Conservation (phyloP, 139 green algal genomes). For the Closterium sp. region DNA sequence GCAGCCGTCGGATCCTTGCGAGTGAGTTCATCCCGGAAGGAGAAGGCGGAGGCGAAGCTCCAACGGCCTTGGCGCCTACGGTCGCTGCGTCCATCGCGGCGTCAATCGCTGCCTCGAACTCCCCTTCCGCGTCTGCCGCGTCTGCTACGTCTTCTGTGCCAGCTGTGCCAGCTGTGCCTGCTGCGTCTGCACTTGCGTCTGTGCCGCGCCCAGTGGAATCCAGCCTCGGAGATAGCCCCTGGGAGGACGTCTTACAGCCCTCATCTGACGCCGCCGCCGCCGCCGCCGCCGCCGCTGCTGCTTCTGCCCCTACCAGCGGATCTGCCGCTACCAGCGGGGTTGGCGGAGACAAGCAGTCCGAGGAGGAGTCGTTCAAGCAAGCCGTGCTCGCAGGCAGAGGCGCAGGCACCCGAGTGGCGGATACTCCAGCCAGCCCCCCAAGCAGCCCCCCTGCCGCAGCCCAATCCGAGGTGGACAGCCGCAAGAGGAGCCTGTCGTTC, state of each 20-base stretch:
- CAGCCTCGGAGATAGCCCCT: background rate
- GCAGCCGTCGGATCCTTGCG: background rate
- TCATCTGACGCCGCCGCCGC: too few species aligned
- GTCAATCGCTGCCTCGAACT: background rate
- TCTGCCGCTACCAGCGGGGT: too few species aligned
- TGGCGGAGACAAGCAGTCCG: background rate
- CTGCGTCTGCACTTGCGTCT: background rate
- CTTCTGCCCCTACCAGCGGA: too few species aligned
- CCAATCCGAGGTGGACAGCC: background rate
- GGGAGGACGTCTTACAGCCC: background rate
- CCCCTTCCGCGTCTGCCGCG: background rate
- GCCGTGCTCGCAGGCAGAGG: background rate
- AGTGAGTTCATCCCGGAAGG: background rate
- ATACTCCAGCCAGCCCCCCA: background rate
- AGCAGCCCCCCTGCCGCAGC: background rate
- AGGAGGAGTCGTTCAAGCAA: background rate
- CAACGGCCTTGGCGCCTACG: background rate
- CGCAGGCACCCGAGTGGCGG: too few species aligned
- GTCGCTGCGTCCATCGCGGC: background rate
- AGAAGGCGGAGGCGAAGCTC: background rate
- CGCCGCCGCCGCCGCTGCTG: too few species aligned
- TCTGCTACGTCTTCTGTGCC: too few species aligned
- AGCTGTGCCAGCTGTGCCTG: too few species aligned
- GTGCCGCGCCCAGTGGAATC: background rate
- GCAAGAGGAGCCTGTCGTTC: background rate